Base-by-base conservation (phyloP, 2,329 filamentous ascomycete species). In the Aspergillus tanneri region DNA sequence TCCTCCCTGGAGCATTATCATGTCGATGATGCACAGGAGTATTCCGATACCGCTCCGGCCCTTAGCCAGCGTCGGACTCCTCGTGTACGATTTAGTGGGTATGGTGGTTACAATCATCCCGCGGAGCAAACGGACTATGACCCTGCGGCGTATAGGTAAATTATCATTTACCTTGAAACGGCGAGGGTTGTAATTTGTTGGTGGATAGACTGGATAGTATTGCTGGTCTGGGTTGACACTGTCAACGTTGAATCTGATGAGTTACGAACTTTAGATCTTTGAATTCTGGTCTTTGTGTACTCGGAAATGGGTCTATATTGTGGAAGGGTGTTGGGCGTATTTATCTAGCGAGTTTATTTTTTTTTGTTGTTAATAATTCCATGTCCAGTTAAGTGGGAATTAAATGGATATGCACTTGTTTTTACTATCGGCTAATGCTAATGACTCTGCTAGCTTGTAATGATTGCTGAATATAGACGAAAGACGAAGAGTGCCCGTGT, bases 101-200 rank as follows among this genome's bases (percentile, higher is more conserved):
- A 53, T 48, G 49, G 47, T 27, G 60, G 53, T 10, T 60, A 71
- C 54, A 49, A 46, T 10, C 53, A 56, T 30, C 61, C 61, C 2
- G 43, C 50, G 16, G 61, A 66, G 50, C 62, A 70, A 50, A 70
- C 68, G 19, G 58, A 56, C 2, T 71, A 71, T 63, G 69, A 70
- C 27, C 58, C 66, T 28, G 60, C 55, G 10, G 57, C 54, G 27
- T 65, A 67, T 56, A 58, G 65, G 25, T 69, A 50, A 18, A 34
- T 34, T 3, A 8, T 2, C 4, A 10, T 18, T 23, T 25, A 23
- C 25, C 10, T 11, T 34, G 11, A 2, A 38, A 38, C 9, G 10
- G 11, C 5, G n/a, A 40, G 24, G 22, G 12, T 10, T 44, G 41
- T 36, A 44, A 10, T 16, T 19, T 44, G 25, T 23, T 34, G 39